phyloP scores from a whole-genome alignment of 2,329 filamentous ascomycete genomes.

The Trichoderma guizhouense region DNA sequence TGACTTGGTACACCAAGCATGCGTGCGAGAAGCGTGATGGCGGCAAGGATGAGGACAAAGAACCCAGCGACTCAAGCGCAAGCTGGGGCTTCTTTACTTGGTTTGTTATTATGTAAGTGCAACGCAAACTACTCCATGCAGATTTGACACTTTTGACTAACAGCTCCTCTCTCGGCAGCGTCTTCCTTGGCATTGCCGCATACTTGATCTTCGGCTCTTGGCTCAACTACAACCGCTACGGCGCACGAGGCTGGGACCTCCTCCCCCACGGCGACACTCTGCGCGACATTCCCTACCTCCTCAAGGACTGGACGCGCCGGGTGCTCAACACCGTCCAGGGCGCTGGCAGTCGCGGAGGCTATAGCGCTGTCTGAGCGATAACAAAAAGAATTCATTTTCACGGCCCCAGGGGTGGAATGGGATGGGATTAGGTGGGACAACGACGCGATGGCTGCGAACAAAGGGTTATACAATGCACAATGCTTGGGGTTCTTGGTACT shows the following conservation, averaged over 20 bases:
- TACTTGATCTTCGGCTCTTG: conserved; percentile 98
- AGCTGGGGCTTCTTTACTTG: conserved; percentile 97
- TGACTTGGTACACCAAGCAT: conserved; percentile 85
- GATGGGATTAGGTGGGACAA: neutral
- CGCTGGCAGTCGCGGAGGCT: conserved; percentile 79
- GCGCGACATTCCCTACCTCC: conserved; percentile 84
- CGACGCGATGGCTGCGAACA: neutral
- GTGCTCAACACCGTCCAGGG: conserved; percentile 83
- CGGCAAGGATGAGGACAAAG: conserved; percentile 40
- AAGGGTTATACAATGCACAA: conserved; percentile 13
- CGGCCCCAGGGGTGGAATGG: neutral
- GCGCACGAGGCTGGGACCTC: conserved; percentile 90
- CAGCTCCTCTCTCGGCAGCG: conserved; percentile 46
- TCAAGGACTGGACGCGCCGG: conserved; percentile 81
- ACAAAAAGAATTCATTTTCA: neutral
- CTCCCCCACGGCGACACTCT: conserved; percentile 90
- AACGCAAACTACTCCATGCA: neutral
- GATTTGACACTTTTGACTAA: neutral
- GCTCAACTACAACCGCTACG: conserved; percentile 98
- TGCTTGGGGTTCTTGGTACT: conserved; percentile 17
- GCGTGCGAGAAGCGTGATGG: conserved; percentile 65
- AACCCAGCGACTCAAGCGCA: conserved; percentile 45
- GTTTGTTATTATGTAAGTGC: conserved; percentile 84
- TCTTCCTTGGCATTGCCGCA: conserved; percentile 78
- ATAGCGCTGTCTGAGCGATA: conserved; percentile 76